Evolutionary conservation across 371 early-diverging fungal species (phyloP).

Genomic region (Zancudomyces culisetae): DNA sequence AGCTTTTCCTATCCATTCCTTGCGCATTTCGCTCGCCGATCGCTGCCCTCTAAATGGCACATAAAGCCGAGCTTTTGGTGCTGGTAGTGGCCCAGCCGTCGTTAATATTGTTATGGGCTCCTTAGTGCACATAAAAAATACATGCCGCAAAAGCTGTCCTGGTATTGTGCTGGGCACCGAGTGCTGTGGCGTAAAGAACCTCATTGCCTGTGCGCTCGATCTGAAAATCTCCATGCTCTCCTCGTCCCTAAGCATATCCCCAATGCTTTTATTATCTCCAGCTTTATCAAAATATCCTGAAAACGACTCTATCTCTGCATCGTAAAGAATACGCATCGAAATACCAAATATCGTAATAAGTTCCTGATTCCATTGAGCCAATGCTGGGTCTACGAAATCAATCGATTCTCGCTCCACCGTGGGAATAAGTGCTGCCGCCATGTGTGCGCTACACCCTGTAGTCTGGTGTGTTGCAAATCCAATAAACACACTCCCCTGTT

Average conservation of each 20-base stretch:
- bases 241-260: constrained; percentile 9
- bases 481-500: constrained; percentile 74
- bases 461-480: constrained; percentile 85
- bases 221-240: constrained; percentile 33
- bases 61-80: constrained; percentile 28
- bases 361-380: constrained; percentile 71
- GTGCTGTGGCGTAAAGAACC: constrained; percentile 38
- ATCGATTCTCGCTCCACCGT: constrained; percentile 78
- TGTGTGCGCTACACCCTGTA: constrained; percentile 63
- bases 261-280: neutral
- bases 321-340: constrained; percentile 53
- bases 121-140: constrained; percentile 34
- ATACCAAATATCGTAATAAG: constrained; percentile 52
- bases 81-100: constrained; percentile 38
- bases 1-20: neutral
- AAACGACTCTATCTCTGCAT: constrained; percentile 41
- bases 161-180: constrained; percentile 58
- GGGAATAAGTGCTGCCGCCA: constrained; percentile 75
- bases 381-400: constrained; percentile 73
- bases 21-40: neutral
- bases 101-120: constrained; percentile 37
- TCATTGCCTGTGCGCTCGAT: constrained; percentile 47
- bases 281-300: constrained; percentile 3
- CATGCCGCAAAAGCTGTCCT: constrained; percentile 31
- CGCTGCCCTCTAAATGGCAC: neutral